Evolutionary conservation across 1,284 basidiomycete species (phyloP), one percentile per base, ranked within the genome.

Genomic region (Ustilago loliicola): DNA sequence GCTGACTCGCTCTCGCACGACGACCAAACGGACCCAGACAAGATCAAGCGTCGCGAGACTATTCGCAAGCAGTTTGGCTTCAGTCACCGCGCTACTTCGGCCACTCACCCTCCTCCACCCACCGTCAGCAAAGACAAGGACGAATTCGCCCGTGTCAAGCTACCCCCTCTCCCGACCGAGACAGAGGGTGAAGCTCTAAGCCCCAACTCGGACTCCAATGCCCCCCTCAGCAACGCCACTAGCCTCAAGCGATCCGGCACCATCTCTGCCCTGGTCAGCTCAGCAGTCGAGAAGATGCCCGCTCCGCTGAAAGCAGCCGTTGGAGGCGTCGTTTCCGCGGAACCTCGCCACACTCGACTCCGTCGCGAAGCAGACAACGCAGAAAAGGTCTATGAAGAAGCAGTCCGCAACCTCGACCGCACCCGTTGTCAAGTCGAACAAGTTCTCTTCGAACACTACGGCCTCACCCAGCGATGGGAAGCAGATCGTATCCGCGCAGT

Each of bases 11-110:
- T 40, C 17, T 52, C 61, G n/a, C 38, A 54, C 29, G 61, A 69
- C 1, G 65, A 64, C 7, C 47, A 61, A 34, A 34, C 66, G 15
- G 81, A 84, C 51, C 67, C 79, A 1, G 80, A 80, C 29, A 70
- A 64, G 34, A 68, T 85, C 55, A 77, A 85, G 69, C 78, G 84
- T 27, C 68, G 84, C 21, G 82, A 84, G 62, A 85, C 82, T 23
- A 61, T 86, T 21, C 82, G 84, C 36, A 79, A 85, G 61, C 83
- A 86, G 58, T 86, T 86, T 51, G 84, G 84, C 40, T 86, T 85
- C 67, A 65, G 73, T 30, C 64, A 72, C 30, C 67, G 80, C 15
- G 59, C 68, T n/a, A 61, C 60, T 42, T 68, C 72, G 27, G 72
- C 64, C 8, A 66, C 60, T 10, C 61, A 66, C 6, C 21, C 48